Base-by-base conservation (phyloP, 805 yeast species). In the Starmerella bombicola region DNA sequence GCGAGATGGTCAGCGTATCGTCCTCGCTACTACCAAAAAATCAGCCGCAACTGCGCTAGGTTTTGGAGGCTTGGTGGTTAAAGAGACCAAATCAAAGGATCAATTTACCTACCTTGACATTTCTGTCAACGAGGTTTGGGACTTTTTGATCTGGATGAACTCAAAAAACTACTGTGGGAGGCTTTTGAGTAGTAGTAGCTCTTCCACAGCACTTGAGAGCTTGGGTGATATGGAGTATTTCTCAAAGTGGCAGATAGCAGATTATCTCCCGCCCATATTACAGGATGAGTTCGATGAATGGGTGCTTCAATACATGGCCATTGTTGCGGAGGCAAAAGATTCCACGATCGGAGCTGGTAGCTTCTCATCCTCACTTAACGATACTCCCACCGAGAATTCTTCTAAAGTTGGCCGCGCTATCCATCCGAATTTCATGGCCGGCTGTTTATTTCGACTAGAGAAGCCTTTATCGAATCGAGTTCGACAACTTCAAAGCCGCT, bases 91-190 rank as follows among this genome's bases (percentile, higher is more conserved):
- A 53, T 68, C 84, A 0, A 80, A 77, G 51, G 88, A 93, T 0
- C 60, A 85, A 49, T 91, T 91, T 63, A 75, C 78, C 50, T 85
- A 76, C 57, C 63, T 91, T 50, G 96, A 86, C 50, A 61, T 91
- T 48, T 62, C 65, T 17, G 78, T 88, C 31, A 69, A 66, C 10
- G 76, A 74, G 53, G 85, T 82, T 55, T 91, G 98, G 98, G 96
- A 91, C 57, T 55, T 79, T n/a, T 63, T 91, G 48, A 63, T 91
- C 2, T 93, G 96, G 97, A 81, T 88, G 93, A 95, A 91, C 57
- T 77, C 79, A 51, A 74, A 73, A 53, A 91, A 91, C 55, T 85
- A 69, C 59, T 80, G 93, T 32, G 99, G 98, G 5, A 58, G 71
- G 9, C 39, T 53, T 7, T 35, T 46, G 16, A 38, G 42, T 9